A percentile compares a stretch with the other conserved stretches of the same genome.
Conservation (phyloP, 2,329 filamentous ascomycete genomes). For the Calonectria pseudoreteaudii region DNA sequence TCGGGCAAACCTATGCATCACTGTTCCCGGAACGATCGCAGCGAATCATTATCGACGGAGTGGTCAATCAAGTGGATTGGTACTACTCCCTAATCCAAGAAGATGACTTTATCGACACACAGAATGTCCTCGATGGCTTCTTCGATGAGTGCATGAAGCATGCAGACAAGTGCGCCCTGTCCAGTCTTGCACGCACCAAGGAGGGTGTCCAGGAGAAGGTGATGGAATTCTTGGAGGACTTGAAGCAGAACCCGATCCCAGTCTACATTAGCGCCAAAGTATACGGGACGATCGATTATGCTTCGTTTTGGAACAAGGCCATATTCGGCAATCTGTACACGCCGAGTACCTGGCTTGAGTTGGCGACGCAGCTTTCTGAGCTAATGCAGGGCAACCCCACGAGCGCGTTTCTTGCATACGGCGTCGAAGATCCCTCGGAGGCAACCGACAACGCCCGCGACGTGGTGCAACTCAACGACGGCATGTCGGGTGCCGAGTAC, state of each 20-base stretch:
- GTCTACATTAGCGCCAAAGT: slow-evolving; percentile 57
- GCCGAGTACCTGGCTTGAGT: slow-evolving; percentile 50
- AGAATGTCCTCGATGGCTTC: slow-evolving; percentile 47
- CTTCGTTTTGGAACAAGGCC: slow-evolving; percentile 49
- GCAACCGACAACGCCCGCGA: slow-evolving; percentile 41
- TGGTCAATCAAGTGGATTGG: slow-evolving; percentile 49
- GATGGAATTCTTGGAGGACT: slow-evolving; percentile 43
- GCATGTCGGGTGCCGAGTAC: slow-evolving; percentile 30
- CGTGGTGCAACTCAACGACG: slow-evolving; percentile 45
- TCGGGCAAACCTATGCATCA: slow-evolving; percentile 55
- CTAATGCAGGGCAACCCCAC: slow-evolving; percentile 56
- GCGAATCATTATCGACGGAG: slow-evolving; percentile 52
- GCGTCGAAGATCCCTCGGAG: slow-evolving; percentile 26
- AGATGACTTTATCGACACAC: slow-evolving; percentile 46
- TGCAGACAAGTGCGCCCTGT: slow-evolving; percentile 58
- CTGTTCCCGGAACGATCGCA: slow-evolving; percentile 50
- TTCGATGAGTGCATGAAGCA: slow-evolving; percentile 54
- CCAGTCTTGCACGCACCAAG: slow-evolving; percentile 49
- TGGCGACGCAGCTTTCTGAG: slow-evolving; percentile 49
- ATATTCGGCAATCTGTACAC: slow-evolving; percentile 55
- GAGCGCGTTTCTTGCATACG: slow-evolving; percentile 50
- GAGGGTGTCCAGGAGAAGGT: slow-evolving; percentile 50
- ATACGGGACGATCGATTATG: slow-evolving; percentile 53
- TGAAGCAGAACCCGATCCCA: slow-evolving; percentile 53
- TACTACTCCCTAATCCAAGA: slow-evolving; percentile 43